Conservation (phyloP, 176 grass and related monocot genomes). For the Elaeis guineensis region DNA sequence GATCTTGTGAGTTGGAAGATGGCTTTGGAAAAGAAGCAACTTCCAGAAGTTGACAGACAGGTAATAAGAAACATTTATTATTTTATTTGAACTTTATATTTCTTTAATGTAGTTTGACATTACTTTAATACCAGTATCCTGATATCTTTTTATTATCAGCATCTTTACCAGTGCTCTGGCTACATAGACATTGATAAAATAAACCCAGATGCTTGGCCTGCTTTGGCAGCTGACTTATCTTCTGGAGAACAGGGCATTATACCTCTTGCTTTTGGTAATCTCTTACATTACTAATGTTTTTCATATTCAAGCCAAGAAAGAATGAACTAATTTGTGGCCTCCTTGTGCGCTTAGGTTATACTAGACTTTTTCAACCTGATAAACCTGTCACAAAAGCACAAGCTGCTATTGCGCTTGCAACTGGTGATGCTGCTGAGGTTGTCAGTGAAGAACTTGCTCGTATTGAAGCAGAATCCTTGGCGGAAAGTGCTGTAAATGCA, state of each 20-base stretch:
- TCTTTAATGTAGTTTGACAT: no score
- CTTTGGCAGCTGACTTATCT: slow-evolving; percentile 62
- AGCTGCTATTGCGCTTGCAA: slow-evolving; percentile 72
- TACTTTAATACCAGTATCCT: neutral
- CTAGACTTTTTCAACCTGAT: slow-evolving; percentile 83
- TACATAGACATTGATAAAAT: slow-evolving; percentile 94
- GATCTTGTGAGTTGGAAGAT: slow-evolving; percentile 96
- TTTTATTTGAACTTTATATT: no score
- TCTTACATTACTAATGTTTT: slow-evolving; percentile 15
- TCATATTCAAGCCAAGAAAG: neutral
- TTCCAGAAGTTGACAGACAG: slow-evolving; percentile 76
- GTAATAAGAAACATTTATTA: slow-evolving; percentile 31
- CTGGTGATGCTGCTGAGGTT: slow-evolving; percentile 69
- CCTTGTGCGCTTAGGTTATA: slow-evolving; percentile 54
- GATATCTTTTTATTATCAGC: slow-evolving; percentile 26
- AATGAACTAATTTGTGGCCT: neutral
- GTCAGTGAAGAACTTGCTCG: slow-evolving; percentile 78
- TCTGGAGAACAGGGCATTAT: slow-evolving; percentile 87
- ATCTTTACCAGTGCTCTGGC: slow-evolving; percentile 54
- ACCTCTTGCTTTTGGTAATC: slow-evolving; percentile 88
- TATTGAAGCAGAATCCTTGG: slow-evolving; percentile 86
- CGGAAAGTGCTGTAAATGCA: slow-evolving; percentile 84
- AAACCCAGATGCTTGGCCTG: slow-evolving; percentile 80
- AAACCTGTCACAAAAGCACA: slow-evolving; percentile 98
- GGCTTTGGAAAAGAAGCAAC: slow-evolving; percentile 63